Evolutionary conservation across 2,329 filamentous ascomycete genomes (phyloP), one percentile per base, ranked within the genome.

Genomic region (Xylaria sp.): DNA sequence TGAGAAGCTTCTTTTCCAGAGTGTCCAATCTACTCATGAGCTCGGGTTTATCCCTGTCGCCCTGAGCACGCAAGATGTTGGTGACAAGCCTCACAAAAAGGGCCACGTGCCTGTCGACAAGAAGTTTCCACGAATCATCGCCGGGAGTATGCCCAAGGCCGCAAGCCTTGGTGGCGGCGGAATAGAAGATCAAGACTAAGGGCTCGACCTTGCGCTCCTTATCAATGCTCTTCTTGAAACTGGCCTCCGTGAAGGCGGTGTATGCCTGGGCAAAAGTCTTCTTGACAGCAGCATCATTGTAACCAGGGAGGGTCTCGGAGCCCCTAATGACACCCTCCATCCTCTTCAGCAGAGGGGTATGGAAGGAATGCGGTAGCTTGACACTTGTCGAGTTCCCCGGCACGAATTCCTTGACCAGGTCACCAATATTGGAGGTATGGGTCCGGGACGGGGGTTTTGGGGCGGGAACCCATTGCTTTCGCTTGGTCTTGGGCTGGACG

Each of bases 121-220:
- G 89, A 67, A 92, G 84, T 82, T 96, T 97, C 92, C 93, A 98
- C 61, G 89, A 88, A 78, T 97, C 93, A 79, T 98, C 95, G 55
- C 92, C 92, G 0, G 89, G 85, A 0, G 88, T 81, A 79, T 92
- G 92, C 61, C 91, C 88, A 79, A 93, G 74, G 74, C 93, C 79
- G 75, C 97, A 87, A 69, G 97, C 94, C 79, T 97, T 97, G 54
- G 93, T 97, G 6, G 96, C 94, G 71, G 93, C 92, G 1, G 94
- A 97, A 81, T 97, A 98, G 84, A 99, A 98, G 71, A 98, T 98
- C 73, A 99, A 86, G 60, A 99, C 89, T 60, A 98, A 83, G 71
- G 97, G 94, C 80, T 99, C 96, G 24, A 97, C 91, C 76, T 95
- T 91, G 70, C 95, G 89, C 79, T 98, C 95, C 81, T 97, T 97